A percentile compares a stretch with the other conserved stretches of the same genome.
These are phyloP conservation scores for Jatropha podagrica DNA, from an alignment of 441 rosid species.

Conservation along the genomic window DNA sequence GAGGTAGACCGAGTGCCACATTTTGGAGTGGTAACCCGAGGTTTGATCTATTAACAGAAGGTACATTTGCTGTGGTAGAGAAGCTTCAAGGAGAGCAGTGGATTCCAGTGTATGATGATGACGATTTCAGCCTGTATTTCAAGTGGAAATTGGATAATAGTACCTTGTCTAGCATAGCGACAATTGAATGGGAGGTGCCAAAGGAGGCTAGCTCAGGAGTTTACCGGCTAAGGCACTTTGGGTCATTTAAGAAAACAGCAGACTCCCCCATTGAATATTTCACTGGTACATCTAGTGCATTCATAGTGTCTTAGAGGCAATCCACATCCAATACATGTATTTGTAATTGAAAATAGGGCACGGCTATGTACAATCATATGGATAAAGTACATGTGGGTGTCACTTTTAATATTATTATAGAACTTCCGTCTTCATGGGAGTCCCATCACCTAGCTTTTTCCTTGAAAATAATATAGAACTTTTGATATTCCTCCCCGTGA, in stretches of 20 bases:
- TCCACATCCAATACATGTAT: background rate
- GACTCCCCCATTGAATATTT: conserved; percentile 39
- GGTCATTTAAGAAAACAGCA: conserved; percentile 39
- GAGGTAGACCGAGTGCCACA: conserved; percentile 41
- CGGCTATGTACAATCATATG: too few relatives aligned
- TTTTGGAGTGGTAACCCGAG: conserved; percentile 64
- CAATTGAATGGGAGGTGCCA: conserved; percentile 52
- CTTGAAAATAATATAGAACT: too few relatives aligned
- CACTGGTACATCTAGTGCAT: conserved; percentile 53
- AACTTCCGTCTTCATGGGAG: too few relatives aligned
- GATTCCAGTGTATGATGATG: conserved; percentile 55
- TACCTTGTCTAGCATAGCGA: conserved; percentile 37
- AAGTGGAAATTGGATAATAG: conserved; percentile 41
- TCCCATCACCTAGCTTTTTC: too few relatives aligned
- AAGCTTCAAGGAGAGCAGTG: conserved; percentile 44
- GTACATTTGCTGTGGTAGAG: conserved; percentile 55
- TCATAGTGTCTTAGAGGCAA: conserved; percentile 34
- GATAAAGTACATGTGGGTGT: too few relatives aligned
- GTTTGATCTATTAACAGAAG: conserved; percentile 57
- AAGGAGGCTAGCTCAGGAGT: conserved; percentile 36
- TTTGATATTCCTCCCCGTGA: too few relatives aligned
- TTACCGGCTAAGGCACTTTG: conserved; percentile 55
- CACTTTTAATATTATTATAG: too few relatives aligned
- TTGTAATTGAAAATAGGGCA: conserved; percentile 8
- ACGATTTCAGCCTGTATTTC: conserved; percentile 52